These are phyloP conservation scores for Fusarium paranaense DNA, from an alignment of 2,329 filamentous ascomycete species.

Conservation along the genomic window DNA sequence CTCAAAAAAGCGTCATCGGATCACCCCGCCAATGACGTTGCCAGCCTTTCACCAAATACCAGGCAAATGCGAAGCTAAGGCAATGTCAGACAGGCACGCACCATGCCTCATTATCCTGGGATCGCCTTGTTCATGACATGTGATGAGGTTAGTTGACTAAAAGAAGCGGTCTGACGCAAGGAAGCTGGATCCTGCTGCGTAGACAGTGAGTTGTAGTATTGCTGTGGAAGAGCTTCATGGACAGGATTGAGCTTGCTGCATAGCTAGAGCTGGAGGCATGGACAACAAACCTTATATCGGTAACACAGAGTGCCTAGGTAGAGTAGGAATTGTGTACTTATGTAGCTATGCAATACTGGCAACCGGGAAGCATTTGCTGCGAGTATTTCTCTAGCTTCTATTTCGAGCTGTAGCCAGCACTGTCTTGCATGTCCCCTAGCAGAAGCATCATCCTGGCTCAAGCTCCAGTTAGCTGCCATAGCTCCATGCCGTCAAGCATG, in stretches of 20 bases:
- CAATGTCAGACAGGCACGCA: conserved; percentile 22
- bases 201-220: neutral
- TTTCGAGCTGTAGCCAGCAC: neutral
- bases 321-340: neutral
- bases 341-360: neutral
- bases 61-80: conserved; percentile 5
- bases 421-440: neutral
- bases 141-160: neutral
- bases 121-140: conserved; percentile 1
- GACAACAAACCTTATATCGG: neutral
- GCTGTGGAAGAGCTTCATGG: neutral
- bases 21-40: conserved; percentile 49
- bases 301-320: neutral
- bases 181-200: neutral
- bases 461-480: conserved; percentile 21
- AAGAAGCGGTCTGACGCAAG: conserved; percentile 13
- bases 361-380: neutral
- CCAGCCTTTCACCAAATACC: conserved; percentile 19
- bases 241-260: neutral
- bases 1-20: conserved; percentile 32
- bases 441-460: neutral
- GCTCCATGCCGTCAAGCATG: neutral
- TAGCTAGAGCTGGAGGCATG: neutral
- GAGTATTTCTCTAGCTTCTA: neutral
- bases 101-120: conserved; percentile 19